A percentile compares a stretch with the other conserved stretches of the same genome.
Conservation (phyloP, 352 stramenopile species). For the Globisporangium rhizosaccharum region DNA sequence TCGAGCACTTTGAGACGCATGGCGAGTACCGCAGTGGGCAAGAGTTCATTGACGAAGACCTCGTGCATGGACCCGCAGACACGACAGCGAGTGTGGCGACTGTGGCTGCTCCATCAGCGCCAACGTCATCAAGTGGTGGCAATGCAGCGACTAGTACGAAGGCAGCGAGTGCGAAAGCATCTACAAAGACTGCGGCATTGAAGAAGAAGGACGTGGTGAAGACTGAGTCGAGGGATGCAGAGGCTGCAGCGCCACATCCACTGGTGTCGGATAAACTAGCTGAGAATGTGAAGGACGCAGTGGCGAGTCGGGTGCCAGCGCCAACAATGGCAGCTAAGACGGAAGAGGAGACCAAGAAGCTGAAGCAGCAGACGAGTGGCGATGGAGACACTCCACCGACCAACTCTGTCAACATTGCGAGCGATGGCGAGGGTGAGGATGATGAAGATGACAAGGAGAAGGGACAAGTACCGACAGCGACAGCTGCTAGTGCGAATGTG, state of each 20-base stretch:
- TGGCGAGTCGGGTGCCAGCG: too few species aligned
- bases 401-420: not conserved
- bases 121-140: too few species aligned
- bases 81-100: too few species aligned
- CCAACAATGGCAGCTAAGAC: not conserved
- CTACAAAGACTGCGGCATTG: too few species aligned
- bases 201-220: too few species aligned
- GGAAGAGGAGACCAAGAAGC: not conserved
- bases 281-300: too few species aligned
- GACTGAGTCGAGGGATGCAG: too few species aligned
- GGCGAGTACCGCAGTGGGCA: conserved; percentile 89
- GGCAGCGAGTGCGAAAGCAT: not conserved
- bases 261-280: too few species aligned
- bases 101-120: not conserved
- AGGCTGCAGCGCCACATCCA: too few species aligned
- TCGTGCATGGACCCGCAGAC: conserved; percentile 25
- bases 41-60: conserved; percentile 70
- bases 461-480: too few species aligned
- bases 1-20: conserved; percentile 90
- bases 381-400: too few species aligned
- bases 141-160: not conserved
- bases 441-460: conserved; percentile 22
- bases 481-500: conserved; percentile 15
- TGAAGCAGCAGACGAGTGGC: not conserved
- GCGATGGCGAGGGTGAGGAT: conserved; percentile 14